Percentiles rank a stretch among this genome's conserved stretches.
These are phyloP conservation scores for Pythium dissimile DNA, from an alignment of 352 stramenopile species.

Conservation along the genomic window DNA sequence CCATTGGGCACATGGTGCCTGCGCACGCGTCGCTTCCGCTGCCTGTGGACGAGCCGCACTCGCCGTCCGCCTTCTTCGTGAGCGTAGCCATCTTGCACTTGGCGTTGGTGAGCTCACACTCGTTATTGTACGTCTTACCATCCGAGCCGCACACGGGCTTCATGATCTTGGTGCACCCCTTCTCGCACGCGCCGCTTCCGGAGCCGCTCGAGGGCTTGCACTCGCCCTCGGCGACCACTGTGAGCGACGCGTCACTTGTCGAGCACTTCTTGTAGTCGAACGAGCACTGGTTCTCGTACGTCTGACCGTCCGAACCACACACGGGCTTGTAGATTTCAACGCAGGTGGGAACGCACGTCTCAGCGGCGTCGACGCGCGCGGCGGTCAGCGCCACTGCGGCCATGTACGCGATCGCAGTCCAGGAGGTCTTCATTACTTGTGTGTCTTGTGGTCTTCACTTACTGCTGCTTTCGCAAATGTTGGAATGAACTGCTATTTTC, in stretches of 20 bases:
- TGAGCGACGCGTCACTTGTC: slow-evolving; percentile 19
- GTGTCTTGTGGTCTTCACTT: not conserved
- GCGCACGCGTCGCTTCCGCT: not conserved
- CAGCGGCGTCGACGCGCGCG: not conserved
- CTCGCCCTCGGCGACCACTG: slow-evolving; percentile 9
- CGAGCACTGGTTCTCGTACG: slow-evolving; percentile 25
- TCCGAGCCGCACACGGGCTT: slow-evolving; percentile 25
- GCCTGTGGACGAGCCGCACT: slow-evolving; percentile 2
- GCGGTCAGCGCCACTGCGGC: not conserved
- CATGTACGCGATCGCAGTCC: slow-evolving; percentile 6
- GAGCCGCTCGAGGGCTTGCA: slow-evolving; percentile 10
- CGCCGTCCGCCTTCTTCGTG: slow-evolving; percentile 7
- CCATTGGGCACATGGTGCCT: slow-evolving; percentile 2
- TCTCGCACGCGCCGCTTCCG: slow-evolving; percentile 1
- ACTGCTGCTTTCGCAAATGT: not conserved
- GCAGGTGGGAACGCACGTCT: slow-evolving; percentile 17
- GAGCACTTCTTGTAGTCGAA: slow-evolving; percentile 26
- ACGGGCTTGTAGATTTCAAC: slow-evolving; percentile 25
- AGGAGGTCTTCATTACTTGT: slow-evolving; percentile 19
- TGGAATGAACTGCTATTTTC: too few relatives aligned
- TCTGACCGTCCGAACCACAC: slow-evolving; percentile 27
- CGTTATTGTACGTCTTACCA: slow-evolving; percentile 27
- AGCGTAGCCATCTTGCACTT: slow-evolving; percentile 17
- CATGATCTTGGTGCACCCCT: slow-evolving; percentile 15
- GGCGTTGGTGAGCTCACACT: slow-evolving; percentile 20